Conservation (phyloP, 768 basidiomycete species). For the Hirschioporus abietinus region DNA sequence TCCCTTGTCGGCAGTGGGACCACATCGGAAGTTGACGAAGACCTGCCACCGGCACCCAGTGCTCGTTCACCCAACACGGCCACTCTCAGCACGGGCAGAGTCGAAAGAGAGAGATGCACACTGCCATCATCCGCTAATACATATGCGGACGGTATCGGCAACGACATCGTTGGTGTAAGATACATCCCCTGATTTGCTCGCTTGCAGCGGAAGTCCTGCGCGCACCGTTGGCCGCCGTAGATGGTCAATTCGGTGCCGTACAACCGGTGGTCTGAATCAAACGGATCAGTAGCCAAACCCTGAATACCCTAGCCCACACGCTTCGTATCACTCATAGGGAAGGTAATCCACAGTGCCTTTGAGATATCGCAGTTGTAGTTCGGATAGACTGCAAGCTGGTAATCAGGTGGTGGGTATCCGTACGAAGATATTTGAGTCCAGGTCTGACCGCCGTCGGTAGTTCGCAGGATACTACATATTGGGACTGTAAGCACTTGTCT, state of each 20-base stretch:
- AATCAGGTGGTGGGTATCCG: conserved; percentile 12
- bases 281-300: conserved; percentile 15
- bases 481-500: neutral
- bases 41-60: neutral
- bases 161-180: neutral
- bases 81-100: neutral
- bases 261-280: conserved; percentile 18
- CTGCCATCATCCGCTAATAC: neutral
- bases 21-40: conserved; percentile 1
- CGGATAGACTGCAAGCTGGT: conserved; percentile 7
- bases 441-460: conserved; percentile 14
- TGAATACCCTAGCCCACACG: conserved; percentile 19
- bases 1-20: neutral
- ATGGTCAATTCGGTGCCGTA: conserved; percentile 19
- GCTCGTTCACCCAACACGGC: neutral
- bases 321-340: conserved; percentile 9
- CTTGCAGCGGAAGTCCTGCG: neutral
- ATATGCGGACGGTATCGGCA: neutral
- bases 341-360: conserved; percentile 10
- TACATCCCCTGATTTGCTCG: neutral
- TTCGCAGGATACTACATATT: conserved; percentile 13
- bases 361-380: conserved; percentile 16
- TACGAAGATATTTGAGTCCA: conserved; percentile 15
- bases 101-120: neutral
- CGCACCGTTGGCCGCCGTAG: conserved; percentile 14